Conservation (phyloP, 768 basidiomycete genomes). For the Phanerodontia chrysosporium region DNA sequence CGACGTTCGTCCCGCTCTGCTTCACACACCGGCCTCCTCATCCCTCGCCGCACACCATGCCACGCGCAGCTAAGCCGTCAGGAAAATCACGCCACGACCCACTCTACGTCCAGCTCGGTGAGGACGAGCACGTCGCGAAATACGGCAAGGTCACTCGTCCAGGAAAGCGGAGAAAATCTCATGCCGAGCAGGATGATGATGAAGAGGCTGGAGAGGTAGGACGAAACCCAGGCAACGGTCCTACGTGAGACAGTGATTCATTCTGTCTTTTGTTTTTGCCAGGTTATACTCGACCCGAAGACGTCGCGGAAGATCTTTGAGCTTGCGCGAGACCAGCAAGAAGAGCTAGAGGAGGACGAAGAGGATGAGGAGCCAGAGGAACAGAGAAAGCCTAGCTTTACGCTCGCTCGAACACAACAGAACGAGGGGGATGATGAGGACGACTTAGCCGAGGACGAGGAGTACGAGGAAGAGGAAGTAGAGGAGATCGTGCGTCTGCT, state of each 20-base stretch:
- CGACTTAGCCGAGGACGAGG: conserved; percentile 27
- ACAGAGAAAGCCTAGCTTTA: conserved; percentile 27
- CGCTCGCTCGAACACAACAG: conserved; percentile 26
- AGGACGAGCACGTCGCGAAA: conserved; percentile 72
- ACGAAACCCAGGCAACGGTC: not conserved
- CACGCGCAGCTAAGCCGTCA: conserved; percentile 49
- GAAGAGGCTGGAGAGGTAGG: conserved; percentile 55
- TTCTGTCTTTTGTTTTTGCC: not conserved
- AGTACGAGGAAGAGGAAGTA: conserved; percentile 55
- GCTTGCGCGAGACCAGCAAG: conserved; percentile 89
- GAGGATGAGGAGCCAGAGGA: conserved; percentile 50
- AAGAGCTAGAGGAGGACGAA: conserved; percentile 69
- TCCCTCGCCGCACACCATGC: conserved; percentile 43
- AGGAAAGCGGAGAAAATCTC: conserved; percentile 68
- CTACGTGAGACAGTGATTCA: not conserved
- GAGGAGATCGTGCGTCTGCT: conserved; percentile 41
- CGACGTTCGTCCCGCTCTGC: not conserved
- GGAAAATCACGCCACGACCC: conserved; percentile 79
- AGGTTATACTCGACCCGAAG: conserved; percentile 77
- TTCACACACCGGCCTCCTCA: conserved; percentile 7
- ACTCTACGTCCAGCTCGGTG: conserved; percentile 75
- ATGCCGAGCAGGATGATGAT: conserved; percentile 45
- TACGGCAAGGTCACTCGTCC: conserved; percentile 77
- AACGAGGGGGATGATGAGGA: conserved; percentile 27
- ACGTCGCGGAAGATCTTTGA: conserved; percentile 87